Conservation (phyloP, 176 grass and related monocot species). For the Carex scoparia region DNA sequence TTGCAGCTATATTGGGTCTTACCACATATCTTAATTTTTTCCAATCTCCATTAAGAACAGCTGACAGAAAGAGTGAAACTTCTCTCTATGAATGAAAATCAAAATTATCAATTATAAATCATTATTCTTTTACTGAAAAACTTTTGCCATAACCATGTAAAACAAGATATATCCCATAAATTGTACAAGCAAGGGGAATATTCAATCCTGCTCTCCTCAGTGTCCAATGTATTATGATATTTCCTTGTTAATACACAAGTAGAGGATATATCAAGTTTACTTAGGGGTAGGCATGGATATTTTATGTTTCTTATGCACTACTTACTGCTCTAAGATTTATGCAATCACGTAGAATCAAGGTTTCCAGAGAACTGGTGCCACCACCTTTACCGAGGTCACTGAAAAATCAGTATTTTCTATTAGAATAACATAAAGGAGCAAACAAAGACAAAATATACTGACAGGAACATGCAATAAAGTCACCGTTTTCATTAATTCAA, state of each 20-base stretch:
- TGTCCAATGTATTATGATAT: neutral
- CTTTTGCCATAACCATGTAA: neutral
- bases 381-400: neutral
- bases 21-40: slow-evolving; percentile 14
- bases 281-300: neutral
- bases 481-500: neutral
- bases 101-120: neutral
- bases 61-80: neutral
- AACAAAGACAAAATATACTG: neutral
- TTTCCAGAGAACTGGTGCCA: neutral
- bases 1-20: neutral
- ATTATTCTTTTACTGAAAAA: neutral
- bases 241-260: neutral
- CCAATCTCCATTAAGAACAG: neutral
- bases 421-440: neutral
- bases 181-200: neutral
- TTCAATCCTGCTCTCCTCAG: neutral
- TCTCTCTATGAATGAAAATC: neutral
- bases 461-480: neutral
- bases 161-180: neutral
- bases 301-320: neutral
- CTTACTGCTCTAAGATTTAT: slow-evolving; percentile 18
- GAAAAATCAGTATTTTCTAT: neutral
- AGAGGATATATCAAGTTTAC: neutral
- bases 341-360: slow-evolving; percentile 14